Conservation (phyloP, 2,329 filamentous ascomycete species). For the Aureobasidium vineae region DNA sequence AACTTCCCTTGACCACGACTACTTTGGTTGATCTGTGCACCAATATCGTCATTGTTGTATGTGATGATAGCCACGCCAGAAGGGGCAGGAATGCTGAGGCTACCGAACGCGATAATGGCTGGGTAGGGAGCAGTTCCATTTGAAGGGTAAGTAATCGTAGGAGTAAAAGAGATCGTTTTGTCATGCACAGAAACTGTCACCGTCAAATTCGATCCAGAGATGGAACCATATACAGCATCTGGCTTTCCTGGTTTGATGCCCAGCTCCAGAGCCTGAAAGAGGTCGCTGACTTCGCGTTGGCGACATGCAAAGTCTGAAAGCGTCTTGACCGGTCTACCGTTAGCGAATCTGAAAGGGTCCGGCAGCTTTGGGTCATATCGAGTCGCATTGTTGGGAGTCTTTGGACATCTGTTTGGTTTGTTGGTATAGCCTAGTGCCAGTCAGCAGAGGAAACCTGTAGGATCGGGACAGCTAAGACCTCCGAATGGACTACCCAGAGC, state of each 20-base stretch:
- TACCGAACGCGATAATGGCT: conserved; percentile 59
- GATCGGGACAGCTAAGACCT: not conserved
- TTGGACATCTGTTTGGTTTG: not conserved
- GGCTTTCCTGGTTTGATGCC: conserved; percentile 42
- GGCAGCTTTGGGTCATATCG: conserved; percentile 32
- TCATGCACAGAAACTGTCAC: conserved; percentile 39
- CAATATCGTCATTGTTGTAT: conserved; percentile 60
- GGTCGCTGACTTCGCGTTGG: conserved; percentile 40
- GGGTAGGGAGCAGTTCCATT: conserved; percentile 52
- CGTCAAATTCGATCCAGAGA: conserved; percentile 38
- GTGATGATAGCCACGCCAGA: conserved; percentile 56
- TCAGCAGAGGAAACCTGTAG: not conserved
- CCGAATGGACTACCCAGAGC: not conserved
- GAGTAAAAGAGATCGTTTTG: conserved; percentile 41
- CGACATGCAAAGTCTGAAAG: conserved; percentile 41
- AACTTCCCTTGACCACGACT: conserved; percentile 59
- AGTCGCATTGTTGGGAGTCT: not conserved
- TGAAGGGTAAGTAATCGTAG: conserved; percentile 42
- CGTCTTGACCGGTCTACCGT: conserved; percentile 39
- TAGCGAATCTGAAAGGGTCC: conserved; percentile 42
- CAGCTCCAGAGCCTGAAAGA: conserved; percentile 41
- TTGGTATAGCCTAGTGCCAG: not conserved
- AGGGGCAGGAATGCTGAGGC: conserved; percentile 56
- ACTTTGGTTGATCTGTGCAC: conserved; percentile 45
- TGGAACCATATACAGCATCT: conserved; percentile 37